Conservation (phyloP, 257 asterid species). For the Thymus mandschuricus region DNA sequence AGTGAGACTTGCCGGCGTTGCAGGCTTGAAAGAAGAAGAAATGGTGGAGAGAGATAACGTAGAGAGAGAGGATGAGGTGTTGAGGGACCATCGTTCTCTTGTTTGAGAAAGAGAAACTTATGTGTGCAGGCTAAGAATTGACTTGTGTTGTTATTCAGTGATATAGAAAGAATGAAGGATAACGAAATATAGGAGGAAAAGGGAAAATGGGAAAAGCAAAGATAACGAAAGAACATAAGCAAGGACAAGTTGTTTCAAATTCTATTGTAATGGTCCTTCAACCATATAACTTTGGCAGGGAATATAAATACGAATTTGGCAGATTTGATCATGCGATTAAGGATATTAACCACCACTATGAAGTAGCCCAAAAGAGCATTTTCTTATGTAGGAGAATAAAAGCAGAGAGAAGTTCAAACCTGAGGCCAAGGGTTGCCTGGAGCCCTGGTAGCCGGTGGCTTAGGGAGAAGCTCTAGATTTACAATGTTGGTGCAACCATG, state of each 20-base stretch:
- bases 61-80: too few relatives aligned
- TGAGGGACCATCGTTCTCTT: too few relatives aligned
- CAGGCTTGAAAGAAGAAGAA: too few relatives aligned
- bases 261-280: neutral
- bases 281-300: neutral
- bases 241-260: neutral
- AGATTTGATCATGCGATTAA: neutral
- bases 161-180: too few relatives aligned
- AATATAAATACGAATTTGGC: neutral
- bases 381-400: neutral
- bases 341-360: neutral
- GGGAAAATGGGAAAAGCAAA: neutral
- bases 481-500: slow-evolving; percentile 84
- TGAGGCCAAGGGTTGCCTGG: slow-evolving; percentile 99
- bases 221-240: neutral
- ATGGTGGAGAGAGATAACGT: too few relatives aligned
- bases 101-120: too few relatives aligned
- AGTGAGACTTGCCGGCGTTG: too few relatives aligned
- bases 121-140: too few relatives aligned
- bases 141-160: too few relatives aligned
- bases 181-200: neutral
- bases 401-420: slow-evolving; percentile 48
- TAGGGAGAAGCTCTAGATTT: slow-evolving; percentile 93
- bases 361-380: neutral
- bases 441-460: slow-evolving; percentile 92